Percentiles rank a stretch among this genome's conserved stretches.
Conservation (phyloP, 2,329 filamentous ascomycete genomes). For the Chalaropsis thielavioides region DNA sequence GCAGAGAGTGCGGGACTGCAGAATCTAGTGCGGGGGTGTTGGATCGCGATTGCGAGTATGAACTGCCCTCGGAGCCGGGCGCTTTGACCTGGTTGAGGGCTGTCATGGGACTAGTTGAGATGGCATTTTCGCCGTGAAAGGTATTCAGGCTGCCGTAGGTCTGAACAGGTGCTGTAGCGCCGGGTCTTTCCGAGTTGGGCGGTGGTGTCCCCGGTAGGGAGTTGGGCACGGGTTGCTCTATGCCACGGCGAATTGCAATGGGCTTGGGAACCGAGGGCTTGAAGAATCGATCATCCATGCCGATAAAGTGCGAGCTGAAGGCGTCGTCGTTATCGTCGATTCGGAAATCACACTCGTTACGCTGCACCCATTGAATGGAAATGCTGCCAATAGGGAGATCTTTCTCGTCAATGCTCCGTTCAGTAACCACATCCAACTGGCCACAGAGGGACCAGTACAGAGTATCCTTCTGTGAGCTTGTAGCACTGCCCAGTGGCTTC, state of each 20-base stretch:
- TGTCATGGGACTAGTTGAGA: constrained; percentile 76
- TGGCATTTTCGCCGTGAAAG: constrained; percentile 63
- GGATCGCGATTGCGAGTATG: constrained; percentile 35
- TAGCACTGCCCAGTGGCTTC: constrained; percentile 28
- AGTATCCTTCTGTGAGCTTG: constrained; percentile 36
- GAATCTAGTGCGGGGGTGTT: constrained; percentile 27
- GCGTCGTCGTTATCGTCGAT: constrained; percentile 85
- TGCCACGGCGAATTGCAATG: constrained; percentile 20
- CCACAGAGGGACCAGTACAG: constrained; percentile 58
- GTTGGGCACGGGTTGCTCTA: constrained; percentile 9
- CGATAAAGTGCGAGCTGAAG: constrained; percentile 85
- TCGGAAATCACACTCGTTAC: constrained; percentile 77
- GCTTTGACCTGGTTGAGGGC: constrained; percentile 57
- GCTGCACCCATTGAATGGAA: constrained; percentile 67
- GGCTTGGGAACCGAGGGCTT: constrained; percentile 57
- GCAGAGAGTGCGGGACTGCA: constrained; percentile 38
- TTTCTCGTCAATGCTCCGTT: constrained; percentile 68
- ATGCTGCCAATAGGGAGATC: constrained; percentile 79
- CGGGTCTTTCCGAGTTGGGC: background rate
- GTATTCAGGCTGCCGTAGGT: constrained; percentile 84
- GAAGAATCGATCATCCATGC: constrained; percentile 76
- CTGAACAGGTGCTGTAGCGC: constrained; percentile 30
- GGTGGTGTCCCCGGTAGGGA: constrained; percentile 5
- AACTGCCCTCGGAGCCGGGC: constrained; percentile 47
- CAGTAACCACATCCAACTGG: constrained; percentile 49